Evolutionary conservation across 2,329 filamentous ascomycete genomes (phyloP).

Genomic region (Penicillium frequentans): DNA sequence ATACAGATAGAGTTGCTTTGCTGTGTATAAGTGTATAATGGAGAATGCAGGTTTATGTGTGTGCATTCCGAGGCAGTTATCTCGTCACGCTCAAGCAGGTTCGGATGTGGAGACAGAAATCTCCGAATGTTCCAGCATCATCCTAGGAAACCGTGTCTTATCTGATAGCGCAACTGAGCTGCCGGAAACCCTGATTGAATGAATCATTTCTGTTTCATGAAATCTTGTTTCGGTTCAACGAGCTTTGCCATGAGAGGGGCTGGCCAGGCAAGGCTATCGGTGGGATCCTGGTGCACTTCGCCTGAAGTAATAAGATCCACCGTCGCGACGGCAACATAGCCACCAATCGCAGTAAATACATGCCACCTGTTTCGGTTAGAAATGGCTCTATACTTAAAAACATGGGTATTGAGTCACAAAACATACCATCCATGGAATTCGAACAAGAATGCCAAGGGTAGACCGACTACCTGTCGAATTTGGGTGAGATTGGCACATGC

Average conservation of each 20-base stretch:
- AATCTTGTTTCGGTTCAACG: constrained; percentile 1
- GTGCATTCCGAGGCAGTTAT: background rate
- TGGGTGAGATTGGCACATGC: constrained; percentile 31
- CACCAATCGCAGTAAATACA: constrained; percentile 44
- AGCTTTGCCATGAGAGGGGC: constrained; percentile 14
- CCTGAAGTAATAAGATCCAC: constrained; percentile 40
- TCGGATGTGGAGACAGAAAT: background rate
- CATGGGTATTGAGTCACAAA: background rate
- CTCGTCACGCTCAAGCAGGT: background rate
- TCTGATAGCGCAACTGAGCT: background rate
- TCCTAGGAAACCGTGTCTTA: background rate
- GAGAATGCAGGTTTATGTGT: background rate
- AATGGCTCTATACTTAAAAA: background rate
- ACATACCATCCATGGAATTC: constrained; percentile 47
- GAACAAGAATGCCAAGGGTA: constrained; percentile 41
- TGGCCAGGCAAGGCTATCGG: constrained; percentile 42
- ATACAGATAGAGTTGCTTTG: background rate
- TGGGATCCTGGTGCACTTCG: constrained; percentile 32
- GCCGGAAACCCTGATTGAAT: background rate
- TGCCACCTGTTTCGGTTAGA: constrained; percentile 40
- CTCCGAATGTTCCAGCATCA: background rate
- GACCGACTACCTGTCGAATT: constrained; percentile 30
- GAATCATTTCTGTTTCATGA: constrained; percentile 3
- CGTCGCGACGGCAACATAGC: constrained; percentile 41
- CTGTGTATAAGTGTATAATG: background rate